Base-by-base conservation (phyloP, 768 basidiomycete genomes). In the Gloeophyllum trabeum region DNA sequence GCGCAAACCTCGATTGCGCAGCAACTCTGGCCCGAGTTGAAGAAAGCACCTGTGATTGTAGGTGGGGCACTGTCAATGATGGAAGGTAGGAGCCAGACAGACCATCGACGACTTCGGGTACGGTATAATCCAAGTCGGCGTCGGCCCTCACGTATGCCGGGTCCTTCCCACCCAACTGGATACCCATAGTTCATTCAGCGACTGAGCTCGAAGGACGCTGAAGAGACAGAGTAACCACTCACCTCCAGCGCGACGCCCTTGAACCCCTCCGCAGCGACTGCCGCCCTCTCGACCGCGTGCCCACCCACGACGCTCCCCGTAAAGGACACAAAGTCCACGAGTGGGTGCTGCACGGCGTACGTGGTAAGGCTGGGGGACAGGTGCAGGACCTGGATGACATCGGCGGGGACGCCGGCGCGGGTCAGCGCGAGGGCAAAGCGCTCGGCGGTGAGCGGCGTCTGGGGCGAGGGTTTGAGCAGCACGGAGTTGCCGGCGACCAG, bases 21-120 rank as follows among this genome's bases (percentile, higher is more conserved):
- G 60, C 94, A 98, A 48, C 90, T 93, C 62, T 99, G 96, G 1
- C 96, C 96, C 13, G 93, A 92, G 61, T 98, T 98, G 70, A 91
- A 99, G 63, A 93, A 81, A 3, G 90, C 82, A 26, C 90, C 87
- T 90, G 51, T 1, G 30, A 18, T 24, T 38, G 22, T 35, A 40
- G 24, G 38, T 34, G 42, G 49, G 36, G 2, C 14, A 32, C 35
- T n/a, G 24, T 30, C 3, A 2, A 6, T 34, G 23, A 35, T 35
- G 23, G 16, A 14, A n/a, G 25, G n/a, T 2, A 6, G 21, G 18
- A 40, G 14, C 26, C 4, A 50, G n/a, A n/a, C 67, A 39, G 43
- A 82, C 92, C 94, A 60, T 99, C 96, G 2, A 92, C 92, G 3
- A 98, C 73, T 52, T 97, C 83, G 19, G 76, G 71, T 10, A 78